Percentiles rank a stretch among this genome's conserved stretches.
These are phyloP conservation scores for Dictyophora rubrovolvata DNA, from an alignment of 768 basidiomycete genomes.

Conservation along the genomic window DNA sequence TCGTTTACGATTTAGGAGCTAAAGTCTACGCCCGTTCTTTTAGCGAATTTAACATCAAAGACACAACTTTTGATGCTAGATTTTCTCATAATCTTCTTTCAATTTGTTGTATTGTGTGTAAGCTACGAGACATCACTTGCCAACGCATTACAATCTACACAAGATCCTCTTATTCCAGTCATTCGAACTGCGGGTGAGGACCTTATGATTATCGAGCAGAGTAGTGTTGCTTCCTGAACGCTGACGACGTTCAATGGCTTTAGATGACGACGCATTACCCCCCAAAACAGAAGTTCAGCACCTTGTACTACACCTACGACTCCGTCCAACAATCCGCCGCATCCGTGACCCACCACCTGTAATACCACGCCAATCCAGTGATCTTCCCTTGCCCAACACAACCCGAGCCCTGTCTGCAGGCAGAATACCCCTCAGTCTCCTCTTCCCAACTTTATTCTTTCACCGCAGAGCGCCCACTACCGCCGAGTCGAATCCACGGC, in stretches of 20 bases:
- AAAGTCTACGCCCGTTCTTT: neutral
- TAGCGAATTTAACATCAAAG: constrained; percentile 55
- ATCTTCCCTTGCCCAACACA: constrained; percentile 52
- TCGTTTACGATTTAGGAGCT: neutral
- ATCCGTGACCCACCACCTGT: constrained; percentile 44
- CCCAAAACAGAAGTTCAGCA: constrained; percentile 18
- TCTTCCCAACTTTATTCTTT: neutral
- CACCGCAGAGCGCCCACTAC: constrained; percentile 20
- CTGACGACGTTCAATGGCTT: neutral
- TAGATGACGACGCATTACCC: constrained; percentile 13
- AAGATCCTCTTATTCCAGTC: constrained; percentile 29
- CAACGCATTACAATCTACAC: constrained; percentile 29
- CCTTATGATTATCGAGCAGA: neutral
- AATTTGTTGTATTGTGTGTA: constrained; percentile 54
- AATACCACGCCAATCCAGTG: constrained; percentile 16
- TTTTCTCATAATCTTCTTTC: constrained; percentile 54
- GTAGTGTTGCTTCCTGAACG: neutral
- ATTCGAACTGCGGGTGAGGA: neutral
- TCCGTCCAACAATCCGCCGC: constrained; percentile 43
- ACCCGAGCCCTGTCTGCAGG: constrained; percentile 25
- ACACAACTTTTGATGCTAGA: constrained; percentile 58
- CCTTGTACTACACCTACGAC: constrained; percentile 52
- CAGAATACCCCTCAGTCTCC: constrained; percentile 5
- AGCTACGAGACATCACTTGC: constrained; percentile 52
- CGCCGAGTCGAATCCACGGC: constrained; percentile 38